Evolutionary conservation across 495 filamentous ascomycete species (phyloP), one percentile per base, ranked within the genome.

Genomic region (Lasiosphaeria miniovina): DNA sequence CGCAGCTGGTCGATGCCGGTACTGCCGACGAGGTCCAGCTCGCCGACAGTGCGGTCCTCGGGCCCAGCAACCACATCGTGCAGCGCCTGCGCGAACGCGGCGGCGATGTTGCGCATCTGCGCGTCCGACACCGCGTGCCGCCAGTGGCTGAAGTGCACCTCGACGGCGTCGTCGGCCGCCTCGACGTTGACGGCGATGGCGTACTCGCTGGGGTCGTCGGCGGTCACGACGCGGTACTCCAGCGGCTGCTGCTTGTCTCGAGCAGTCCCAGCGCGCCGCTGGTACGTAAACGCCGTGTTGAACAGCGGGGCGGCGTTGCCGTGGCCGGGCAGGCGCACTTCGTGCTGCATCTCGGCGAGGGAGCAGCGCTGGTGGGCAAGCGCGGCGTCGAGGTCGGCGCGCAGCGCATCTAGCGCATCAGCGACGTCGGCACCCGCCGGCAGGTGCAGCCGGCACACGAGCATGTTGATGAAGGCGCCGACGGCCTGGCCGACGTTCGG

Each of bases 141-240:
- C 83, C 83, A 86, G 67, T 84, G 82, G 54, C 82, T 78, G 11
- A 86, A 61, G 38, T 82, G 76, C 34, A 85, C 65, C 14, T 77
- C 79, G 11, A 69, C 48, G 1, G 68, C 63, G 8, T 76, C 68
- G 38, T 80, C 78, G 12, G 74, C 70, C 0, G 79, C 77, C 58
- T 84, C 82, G 43, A 86, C 74, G 57, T 84, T 84, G 61, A 86
- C 71, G 35, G 76, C 80, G 0, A 86, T 63, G 1, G 71, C 73
- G 60, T 82, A 82, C 63, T 86, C 82, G 31, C 81, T 82, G 1
- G 83, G 82, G 52, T 86, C 83, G 49, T 85, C 80, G 3, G 74
- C 64, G 14, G 31, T 61, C 45, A 69, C 43, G 12, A 67, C 57
- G 11, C 51, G 49, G 55, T 65, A 67, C 50, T 51, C 43, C 2